Evolutionary conservation across 2,329 filamentous ascomycete genomes (phyloP).

Genomic region (Botrytis galanthina): DNA sequence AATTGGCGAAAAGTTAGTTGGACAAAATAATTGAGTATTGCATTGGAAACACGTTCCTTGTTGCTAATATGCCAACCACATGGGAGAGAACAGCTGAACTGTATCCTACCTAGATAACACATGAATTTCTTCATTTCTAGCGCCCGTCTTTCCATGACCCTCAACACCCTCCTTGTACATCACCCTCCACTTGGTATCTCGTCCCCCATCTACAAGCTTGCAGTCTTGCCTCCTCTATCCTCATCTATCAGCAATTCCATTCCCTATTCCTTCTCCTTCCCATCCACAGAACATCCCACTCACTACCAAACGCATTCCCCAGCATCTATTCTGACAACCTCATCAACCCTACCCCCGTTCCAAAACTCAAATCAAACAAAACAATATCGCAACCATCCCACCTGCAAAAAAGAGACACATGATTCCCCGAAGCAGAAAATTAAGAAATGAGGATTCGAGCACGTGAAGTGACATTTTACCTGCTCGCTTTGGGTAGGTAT

Average conservation of each 20-base stretch:
- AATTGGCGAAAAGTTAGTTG: background rate
- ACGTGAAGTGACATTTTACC: background rate
- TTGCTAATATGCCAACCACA: background rate
- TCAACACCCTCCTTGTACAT: background rate
- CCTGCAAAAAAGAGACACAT: background rate
- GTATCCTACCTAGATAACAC: background rate
- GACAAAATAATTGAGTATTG: background rate
- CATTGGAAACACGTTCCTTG: background rate
- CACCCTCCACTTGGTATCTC: background rate
- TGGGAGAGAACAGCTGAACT: background rate
- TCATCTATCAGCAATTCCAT: background rate
- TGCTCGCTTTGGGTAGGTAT: accelerated
- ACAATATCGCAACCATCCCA: background rate
- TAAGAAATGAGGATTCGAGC: background rate
- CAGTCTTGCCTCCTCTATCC: background rate
- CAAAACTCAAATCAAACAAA: background rate
- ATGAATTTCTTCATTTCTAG: background rate
- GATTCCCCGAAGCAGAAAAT: background rate
- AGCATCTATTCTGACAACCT: background rate
- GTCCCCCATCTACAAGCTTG: background rate
- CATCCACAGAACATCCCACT: background rate
- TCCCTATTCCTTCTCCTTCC: background rate
- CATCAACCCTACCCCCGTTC: background rate
- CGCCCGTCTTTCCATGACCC: background rate
- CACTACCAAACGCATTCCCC: background rate